These are phyloP conservation scores for Corymbia maculata DNA, from an alignment of 345 rosid species.

Conservation along the genomic window DNA sequence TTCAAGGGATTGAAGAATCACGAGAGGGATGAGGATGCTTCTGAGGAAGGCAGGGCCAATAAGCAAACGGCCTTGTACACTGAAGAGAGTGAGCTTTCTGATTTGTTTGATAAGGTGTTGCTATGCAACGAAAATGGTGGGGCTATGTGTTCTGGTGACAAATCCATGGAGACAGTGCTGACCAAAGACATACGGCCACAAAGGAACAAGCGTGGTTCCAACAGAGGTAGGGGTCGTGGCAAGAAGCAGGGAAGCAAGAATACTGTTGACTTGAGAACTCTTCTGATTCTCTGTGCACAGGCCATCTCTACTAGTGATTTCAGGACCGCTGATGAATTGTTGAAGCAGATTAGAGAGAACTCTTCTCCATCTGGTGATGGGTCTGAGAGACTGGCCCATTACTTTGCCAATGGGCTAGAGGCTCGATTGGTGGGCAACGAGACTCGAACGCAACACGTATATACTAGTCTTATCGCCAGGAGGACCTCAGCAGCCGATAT, in stretches of 20 bases:
- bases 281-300: slow-evolving; percentile 64
- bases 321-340: slow-evolving; percentile 58
- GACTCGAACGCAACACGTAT: slow-evolving; percentile 15
- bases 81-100: slow-evolving; percentile 48
- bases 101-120: slow-evolving; percentile 57
- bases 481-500: slow-evolving; percentile 2
- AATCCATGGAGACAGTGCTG: background rate
- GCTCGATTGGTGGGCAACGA: slow-evolving; percentile 52
- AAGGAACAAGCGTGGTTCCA: slow-evolving; percentile 5
- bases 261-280: slow-evolving; percentile 59
- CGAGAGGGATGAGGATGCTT: slow-evolving; percentile 22
- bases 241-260: slow-evolving; percentile 32
- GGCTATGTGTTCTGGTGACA: background rate
- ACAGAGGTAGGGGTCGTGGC: slow-evolving; percentile 16
- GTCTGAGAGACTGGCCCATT: slow-evolving; percentile 74
- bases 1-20: slow-evolving; percentile 45
- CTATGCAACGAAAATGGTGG: slow-evolving; percentile 12
- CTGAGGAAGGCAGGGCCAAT: slow-evolving; percentile 44
- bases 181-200: slow-evolving; percentile 5
- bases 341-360: slow-evolving; percentile 69
- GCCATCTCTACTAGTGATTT: slow-evolving; percentile 53
- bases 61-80: slow-evolving; percentile 39
- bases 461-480: background rate
- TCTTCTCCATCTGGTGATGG: slow-evolving; percentile 65
- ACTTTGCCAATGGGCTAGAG: slow-evolving; percentile 73